Evolutionary conservation across 805 yeast genomes (phyloP), one percentile per base, ranked within the genome.

Genomic region (Candida gorgasii): DNA sequence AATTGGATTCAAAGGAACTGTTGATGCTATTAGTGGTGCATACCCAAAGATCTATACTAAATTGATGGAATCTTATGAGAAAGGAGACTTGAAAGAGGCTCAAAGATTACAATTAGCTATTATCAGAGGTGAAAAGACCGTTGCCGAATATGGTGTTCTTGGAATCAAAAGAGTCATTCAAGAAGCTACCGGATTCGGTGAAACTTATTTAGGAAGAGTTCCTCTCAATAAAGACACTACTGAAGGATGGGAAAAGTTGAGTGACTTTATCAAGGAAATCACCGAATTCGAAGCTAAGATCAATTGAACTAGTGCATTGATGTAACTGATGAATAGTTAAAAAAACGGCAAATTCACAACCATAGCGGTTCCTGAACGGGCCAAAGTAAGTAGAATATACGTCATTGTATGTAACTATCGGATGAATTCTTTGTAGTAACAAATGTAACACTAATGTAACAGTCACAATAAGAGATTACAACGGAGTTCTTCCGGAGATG

Each of bases 11-110:
- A 60, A 63, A 39, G 82, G 80, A 24, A 66, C 79, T 12, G 70
- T 78, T 44, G 81, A 76, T 53, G 82, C 79, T 5, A 59, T 76
- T 23, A 63, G 75, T 30, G 79, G 78, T 26, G 77, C 76, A 3
- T 75, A 66, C 61, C 82, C 82, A 45, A 73, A 74, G 58, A 58
- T 72, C 5, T 69, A 69, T 32, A 75, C 72, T 38, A 62, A 62
- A 38, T 53, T 78, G 29, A 73, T 59, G 49, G 58, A 66, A 32
- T 60, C 72, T 13, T 62, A 51, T 44, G 60, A 64, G 30, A 57
- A 54, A 9, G 79, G 78, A 22, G 64, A 74, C 39, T 43, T 53
- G 29, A 62, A 58, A 34, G 68, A 60, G 45, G 81, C 80, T 12
- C 63, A 58, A 46, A 52, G 57, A 36, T 51, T 75, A 32, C 82